Conservation (phyloP, 2,329 filamentous ascomycete species). For the Fusarium abutilonis region DNA sequence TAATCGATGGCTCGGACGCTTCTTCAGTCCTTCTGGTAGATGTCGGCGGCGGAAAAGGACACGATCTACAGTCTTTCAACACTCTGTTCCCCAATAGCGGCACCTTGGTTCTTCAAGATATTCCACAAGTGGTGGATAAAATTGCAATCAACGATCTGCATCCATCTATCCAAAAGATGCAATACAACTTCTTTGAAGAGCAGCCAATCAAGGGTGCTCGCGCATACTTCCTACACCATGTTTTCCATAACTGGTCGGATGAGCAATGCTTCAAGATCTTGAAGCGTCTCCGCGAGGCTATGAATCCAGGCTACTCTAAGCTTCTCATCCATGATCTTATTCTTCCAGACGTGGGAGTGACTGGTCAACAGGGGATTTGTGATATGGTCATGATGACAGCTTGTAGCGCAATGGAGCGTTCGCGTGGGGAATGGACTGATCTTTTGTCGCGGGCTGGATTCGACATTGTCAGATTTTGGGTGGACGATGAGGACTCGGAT, state of each 20-base stretch:
- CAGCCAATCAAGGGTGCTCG: constrained; percentile 4
- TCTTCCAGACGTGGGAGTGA: neutral
- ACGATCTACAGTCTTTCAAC: neutral
- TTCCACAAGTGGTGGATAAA: neutral
- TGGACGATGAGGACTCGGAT: too few species aligned
- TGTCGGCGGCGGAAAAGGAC: neutral
- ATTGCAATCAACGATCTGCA: neutral
- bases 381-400: too few species aligned
- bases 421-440: too few species aligned
- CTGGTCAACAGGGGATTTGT: neutral
- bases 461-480: too few species aligned
- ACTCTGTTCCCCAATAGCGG: neutral
- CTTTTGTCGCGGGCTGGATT: too few species aligned
- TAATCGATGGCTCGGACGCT: neutral
- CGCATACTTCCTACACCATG: neutral
- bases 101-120: neutral
- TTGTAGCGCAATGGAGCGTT: too few species aligned
- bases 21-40: neutral
- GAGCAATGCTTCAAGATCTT: too few species aligned
- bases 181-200: neutral
- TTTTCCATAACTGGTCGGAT: too few species aligned
- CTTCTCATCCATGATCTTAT: neutral
- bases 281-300: neutral
- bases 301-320: neutral
- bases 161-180: neutral